phyloP scores from a whole-genome alignment of 345 rosid genomes.

The Hibiscus syriacus region DNA sequence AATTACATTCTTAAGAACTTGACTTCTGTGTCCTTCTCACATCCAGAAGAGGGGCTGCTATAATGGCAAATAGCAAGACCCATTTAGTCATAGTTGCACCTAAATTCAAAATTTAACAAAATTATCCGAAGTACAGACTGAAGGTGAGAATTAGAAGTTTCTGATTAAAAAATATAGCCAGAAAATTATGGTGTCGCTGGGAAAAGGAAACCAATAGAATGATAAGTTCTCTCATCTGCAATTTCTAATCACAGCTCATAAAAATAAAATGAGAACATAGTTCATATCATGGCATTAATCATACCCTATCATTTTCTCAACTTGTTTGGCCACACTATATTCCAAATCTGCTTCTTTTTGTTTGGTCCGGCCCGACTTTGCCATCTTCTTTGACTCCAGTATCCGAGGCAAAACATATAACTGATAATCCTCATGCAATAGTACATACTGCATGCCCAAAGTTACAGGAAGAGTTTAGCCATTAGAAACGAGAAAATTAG shows the following conservation, averaged over 20 bases:
- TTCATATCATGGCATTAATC: neutral
- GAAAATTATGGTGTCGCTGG: neutral
- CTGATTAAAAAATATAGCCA: neutral
- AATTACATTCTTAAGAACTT: neutral
- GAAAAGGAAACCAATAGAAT: neutral
- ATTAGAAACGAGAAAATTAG: constrained; percentile 10
- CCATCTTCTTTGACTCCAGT: constrained; percentile 95
- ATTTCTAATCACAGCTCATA: neutral
- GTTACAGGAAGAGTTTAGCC: constrained; percentile 27
- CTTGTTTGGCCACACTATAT: constrained; percentile 98
- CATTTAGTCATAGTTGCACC: neutral
- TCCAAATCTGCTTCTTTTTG: constrained; percentile 94
- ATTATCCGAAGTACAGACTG: neutral
- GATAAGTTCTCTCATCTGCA: neutral
- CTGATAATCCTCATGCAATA: constrained; percentile 94
- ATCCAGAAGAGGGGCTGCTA: neutral
- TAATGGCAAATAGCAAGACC: neutral
- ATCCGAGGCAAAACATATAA: constrained; percentile 92
- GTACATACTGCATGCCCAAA: constrained; percentile 55
- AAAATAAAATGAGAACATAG: neutral
- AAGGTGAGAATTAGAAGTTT: neutral
- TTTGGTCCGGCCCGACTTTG: constrained; percentile 91
- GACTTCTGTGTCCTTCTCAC: neutral
- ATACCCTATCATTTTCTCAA: constrained; percentile 96
- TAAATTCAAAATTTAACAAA: neutral